Percentiles rank a stretch among this genome's conserved stretches.
phyloP scores from a whole-genome alignment of 345 rosid species.

The Camelina sativa region DNA sequence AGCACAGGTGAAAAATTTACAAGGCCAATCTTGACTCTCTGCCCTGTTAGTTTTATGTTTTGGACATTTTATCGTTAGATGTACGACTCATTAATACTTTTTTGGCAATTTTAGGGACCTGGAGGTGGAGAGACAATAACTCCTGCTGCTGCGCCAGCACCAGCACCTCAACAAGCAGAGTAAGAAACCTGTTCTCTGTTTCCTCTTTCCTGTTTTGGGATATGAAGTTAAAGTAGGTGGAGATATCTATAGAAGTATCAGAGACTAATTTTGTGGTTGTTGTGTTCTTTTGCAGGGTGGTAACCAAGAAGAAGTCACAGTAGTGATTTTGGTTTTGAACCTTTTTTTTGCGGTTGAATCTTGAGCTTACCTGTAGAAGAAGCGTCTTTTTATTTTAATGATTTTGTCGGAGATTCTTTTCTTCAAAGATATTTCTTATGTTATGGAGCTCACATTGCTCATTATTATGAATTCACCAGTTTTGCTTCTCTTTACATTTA shows the following conservation, averaged over 20 bases:
- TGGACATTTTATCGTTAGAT: not conserved
- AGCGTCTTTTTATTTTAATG: conserved; percentile 21
- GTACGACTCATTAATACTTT: not conserved
- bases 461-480: conserved; percentile 7
- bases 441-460: conserved; percentile 21
- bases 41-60: not conserved
- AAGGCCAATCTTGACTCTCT: not conserved
- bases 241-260: too few relatives aligned
- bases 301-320: conserved; percentile 49
- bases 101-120: conserved; percentile 45
- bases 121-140: conserved; percentile 38
- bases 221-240: not conserved
- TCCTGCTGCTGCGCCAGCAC: conserved; percentile 38
- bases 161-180: conserved; percentile 47
- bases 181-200: conserved; percentile 32
- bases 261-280: not conserved
- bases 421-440: not conserved
- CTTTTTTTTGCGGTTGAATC: not conserved
- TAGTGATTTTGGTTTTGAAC: conserved; percentile 39
- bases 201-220: not conserved
- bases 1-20: conserved; percentile 52
- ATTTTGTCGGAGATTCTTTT: conserved; percentile 20
- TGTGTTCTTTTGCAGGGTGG: conserved; percentile 40
- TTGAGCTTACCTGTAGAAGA: conserved; percentile 32
- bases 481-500: conserved; percentile 6